These are phyloP conservation scores for Lachancea waltii DNA, from an alignment of 805 yeast genomes.

Conservation along the genomic window DNA sequence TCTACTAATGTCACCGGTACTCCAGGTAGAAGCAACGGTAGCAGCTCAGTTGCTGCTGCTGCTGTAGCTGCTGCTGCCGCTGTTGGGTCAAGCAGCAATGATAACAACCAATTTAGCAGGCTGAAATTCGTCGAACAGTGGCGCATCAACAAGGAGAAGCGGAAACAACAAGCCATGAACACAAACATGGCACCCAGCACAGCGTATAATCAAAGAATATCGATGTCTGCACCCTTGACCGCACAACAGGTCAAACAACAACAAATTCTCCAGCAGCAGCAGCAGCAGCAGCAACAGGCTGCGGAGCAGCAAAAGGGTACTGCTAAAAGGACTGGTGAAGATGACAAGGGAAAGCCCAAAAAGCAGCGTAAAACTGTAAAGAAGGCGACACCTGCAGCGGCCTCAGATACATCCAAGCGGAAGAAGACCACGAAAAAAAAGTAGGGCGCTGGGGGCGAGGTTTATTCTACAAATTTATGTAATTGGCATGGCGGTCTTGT, in stretches of 20 bases:
- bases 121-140: slow-evolving; percentile 83
- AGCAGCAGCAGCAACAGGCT: slow-evolving; percentile 23
- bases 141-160: slow-evolving; percentile 57
- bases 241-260: slow-evolving; percentile 28
- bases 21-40: slow-evolving; percentile 28
- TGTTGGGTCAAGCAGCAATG: slow-evolving; percentile 31
- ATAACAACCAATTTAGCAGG: slow-evolving; percentile 67
- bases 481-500: slow-evolving; percentile 1
- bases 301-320: slow-evolving; percentile 12
- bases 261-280: slow-evolving; percentile 28
- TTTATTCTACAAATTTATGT: neutral
- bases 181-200: slow-evolving; percentile 21
- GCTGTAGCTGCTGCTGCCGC: slow-evolving; percentile 38
- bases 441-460: neutral
- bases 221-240: slow-evolving; percentile 27
- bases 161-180: slow-evolving; percentile 38
- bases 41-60: slow-evolving; percentile 32
- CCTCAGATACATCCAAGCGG: slow-evolving; percentile 24
- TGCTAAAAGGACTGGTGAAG: slow-evolving; percentile 5
- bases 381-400: slow-evolving; percentile 21
- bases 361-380: slow-evolving; percentile 30
- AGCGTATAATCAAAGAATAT: slow-evolving; percentile 29
- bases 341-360: slow-evolving; percentile 25
- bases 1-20: slow-evolving; percentile 12
- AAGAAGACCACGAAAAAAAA: slow-evolving; percentile 24